Conservation (phyloP, 2,329 filamentous ascomycete species). For the Beauveria australis region DNA sequence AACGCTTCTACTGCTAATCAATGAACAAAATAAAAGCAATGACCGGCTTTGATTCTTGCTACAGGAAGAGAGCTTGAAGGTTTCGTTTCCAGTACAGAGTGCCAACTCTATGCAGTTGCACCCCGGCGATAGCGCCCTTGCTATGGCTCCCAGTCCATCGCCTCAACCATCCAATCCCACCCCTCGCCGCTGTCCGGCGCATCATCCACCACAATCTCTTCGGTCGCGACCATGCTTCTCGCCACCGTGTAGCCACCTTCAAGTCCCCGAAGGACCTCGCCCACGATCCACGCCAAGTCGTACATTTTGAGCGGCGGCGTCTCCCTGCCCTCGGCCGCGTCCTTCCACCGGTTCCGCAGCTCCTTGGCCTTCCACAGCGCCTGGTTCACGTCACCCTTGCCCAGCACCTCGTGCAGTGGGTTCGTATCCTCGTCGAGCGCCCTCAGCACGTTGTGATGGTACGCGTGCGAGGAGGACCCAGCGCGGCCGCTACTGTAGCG, state of each 20-base stretch:
- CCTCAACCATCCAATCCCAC: conserved; percentile 51
- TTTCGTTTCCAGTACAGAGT: no score
- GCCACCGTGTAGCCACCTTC: conserved; percentile 50
- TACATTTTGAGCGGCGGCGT: conserved; percentile 46
- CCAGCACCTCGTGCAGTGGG: conserved; percentile 49
- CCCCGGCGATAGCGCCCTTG: no score
- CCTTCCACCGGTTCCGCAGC: conserved; percentile 65
- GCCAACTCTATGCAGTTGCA: no score
- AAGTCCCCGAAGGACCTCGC: conserved; percentile 48
- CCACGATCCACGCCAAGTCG: conserved; percentile 52
- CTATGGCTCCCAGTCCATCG: conserved; percentile 48
- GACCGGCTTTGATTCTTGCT: no score
- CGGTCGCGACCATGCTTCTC: conserved; percentile 29
- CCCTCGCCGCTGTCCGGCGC: conserved; percentile 23
- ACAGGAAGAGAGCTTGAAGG: no score
- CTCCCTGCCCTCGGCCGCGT: conserved; percentile 42
- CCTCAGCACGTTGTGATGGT: conserved; percentile 61
- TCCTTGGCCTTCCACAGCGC: conserved; percentile 60
- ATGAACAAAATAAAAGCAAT: no score
- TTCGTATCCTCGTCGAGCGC: conserved; percentile 49
- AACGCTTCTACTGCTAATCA: no score
- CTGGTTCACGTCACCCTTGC: conserved; percentile 43
- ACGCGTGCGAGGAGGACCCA: conserved; percentile 37
- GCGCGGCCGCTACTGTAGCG: neutral
- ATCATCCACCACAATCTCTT: neutral